Evolutionary conservation across 2,329 filamentous ascomycete genomes (phyloP), one percentile per base, ranked within the genome.

Genomic region (Monilinia fructicola): DNA sequence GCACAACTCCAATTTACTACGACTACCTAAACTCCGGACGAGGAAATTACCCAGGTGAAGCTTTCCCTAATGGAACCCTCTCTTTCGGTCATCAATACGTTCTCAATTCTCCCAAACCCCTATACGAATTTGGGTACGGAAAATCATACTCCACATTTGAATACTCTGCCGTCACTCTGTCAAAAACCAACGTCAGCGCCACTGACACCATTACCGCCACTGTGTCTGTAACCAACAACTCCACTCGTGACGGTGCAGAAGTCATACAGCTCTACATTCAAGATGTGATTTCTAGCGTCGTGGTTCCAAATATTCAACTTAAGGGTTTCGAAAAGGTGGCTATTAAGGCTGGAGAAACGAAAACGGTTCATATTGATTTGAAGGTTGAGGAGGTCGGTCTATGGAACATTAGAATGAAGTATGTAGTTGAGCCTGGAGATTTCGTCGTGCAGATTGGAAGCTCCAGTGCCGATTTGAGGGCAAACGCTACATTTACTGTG

Each of bases 51-150:
- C 81, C 82, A 0, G 82, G 90, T 4, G 81, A 84, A 18, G 91
- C 94, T 74, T 94, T 93, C 72, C 91, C 92, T 0, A 85, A 87
- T 0, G 86, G 84, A 5, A 89, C 84, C 0, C 79, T 97, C 0
- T 91, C 91, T 73, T 87, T 96, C 71, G 93, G 97, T 78, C 96
- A 97, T 78, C 88, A 92, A 35, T 86, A 93, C 77, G 93, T 97
- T 70, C 91, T 97, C 79, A 90, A 89, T 65, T 81, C 84, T 66
- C 89, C 94, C 67, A 80, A 82, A 5, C 93, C 93, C 0, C 87
- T 91, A 1, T 97, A 90, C 75, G 90, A 92, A 63, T 97, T 97
- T 72, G 93, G 94, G 0, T 93, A 88, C 67, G 94, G 93, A 0
- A 83, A 97, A 4, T 87, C 84, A 0, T 90, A 90, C 79, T 88